Evolutionary conservation across 2,329 filamentous ascomycete species (phyloP), one percentile per base, ranked within the genome.

Genomic region (Diplodia intermedia): DNA sequence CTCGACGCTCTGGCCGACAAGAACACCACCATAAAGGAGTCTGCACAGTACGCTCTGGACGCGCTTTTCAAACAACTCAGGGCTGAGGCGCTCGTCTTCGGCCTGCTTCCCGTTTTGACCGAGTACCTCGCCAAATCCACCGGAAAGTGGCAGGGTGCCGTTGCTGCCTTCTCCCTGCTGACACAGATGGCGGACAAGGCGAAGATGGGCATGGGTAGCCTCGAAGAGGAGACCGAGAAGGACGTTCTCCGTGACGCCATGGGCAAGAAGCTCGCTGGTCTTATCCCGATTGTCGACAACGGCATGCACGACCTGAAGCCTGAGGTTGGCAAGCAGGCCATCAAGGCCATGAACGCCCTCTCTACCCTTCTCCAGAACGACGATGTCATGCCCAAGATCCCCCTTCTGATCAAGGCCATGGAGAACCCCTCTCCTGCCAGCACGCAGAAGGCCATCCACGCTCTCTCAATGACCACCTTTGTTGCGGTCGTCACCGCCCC

Each of bases 271-370:
- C 86, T 98, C 65, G 93, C 94, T 72, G 86, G 88, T 62, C 83
- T 99, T 73, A 98, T 99, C 71, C 95, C 95, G 29, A 84, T 97
- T 53, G 93, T 96, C 68, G 95, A 98, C 82, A 86, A 85, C 66
- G 93, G 93, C 73, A 98, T 99, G 94, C 93, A 97, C 82, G 95
- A 99, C 79, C 85, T 99, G 78, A 99, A 99, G 86, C 77, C 84
- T 57, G 95, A 98, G 76, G 86, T 89, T 66, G 81, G 82, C 79
- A 98, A 97, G 84, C 92, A 96, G 82, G 90, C 95, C n/a, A 84
- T 92, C 76, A 90, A 91, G 80, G 92, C 94, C 60, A 98, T 99
- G 94, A 92, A 88, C 74, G 91, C 93, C 43, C 85, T 99, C 66
- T 97, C 93, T 2, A 91, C 90, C 9, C 88, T 99, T 18, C 87